phyloP scores from a whole-genome alignment of 768 basidiomycete genomes.

The Udeniomyces megalosporus region DNA sequence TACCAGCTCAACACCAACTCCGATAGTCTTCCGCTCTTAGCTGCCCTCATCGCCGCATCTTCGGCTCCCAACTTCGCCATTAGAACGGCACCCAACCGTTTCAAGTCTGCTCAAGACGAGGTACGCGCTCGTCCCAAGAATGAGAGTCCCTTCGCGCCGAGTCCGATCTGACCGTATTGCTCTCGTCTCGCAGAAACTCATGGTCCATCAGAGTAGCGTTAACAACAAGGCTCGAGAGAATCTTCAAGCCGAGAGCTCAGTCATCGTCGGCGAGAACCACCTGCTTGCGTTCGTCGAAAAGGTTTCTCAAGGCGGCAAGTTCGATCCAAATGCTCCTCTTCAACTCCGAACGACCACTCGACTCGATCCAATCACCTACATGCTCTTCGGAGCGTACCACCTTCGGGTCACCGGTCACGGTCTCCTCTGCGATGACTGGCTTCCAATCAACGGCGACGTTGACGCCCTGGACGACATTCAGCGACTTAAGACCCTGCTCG shows the following conservation, averaged over 20 bases:
- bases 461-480: constrained; percentile 68
- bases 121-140: too few relatives aligned
- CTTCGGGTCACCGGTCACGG: constrained; percentile 54
- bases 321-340: constrained; percentile 33
- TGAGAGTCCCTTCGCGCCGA: too few relatives aligned
- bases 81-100: constrained; percentile 43
- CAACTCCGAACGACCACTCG: constrained; percentile 66
- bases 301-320: constrained; percentile 45
- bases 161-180: too few relatives aligned
- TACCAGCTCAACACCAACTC: constrained; percentile 52
- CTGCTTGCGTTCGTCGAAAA: constrained; percentile 73
- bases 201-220: constrained; percentile 75
- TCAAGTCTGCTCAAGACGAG: constrained; percentile 68
- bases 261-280: constrained; percentile 44
- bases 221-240: constrained; percentile 50
- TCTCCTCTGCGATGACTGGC: constrained; percentile 76
- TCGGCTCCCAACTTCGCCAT: constrained; percentile 83
- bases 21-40: constrained; percentile 58
- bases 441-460: constrained; percentile 47
- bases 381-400: constrained; percentile 76
- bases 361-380: constrained; percentile 72
- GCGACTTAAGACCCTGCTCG: constrained; percentile 59
- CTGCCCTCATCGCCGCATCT: constrained; percentile 68
- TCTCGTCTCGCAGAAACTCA: constrained; percentile 42
- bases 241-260: constrained; percentile 25